Evolutionary conservation across 148 eudicot species (phyloP).

Genomic region (Nepenthes gracilis): DNA sequence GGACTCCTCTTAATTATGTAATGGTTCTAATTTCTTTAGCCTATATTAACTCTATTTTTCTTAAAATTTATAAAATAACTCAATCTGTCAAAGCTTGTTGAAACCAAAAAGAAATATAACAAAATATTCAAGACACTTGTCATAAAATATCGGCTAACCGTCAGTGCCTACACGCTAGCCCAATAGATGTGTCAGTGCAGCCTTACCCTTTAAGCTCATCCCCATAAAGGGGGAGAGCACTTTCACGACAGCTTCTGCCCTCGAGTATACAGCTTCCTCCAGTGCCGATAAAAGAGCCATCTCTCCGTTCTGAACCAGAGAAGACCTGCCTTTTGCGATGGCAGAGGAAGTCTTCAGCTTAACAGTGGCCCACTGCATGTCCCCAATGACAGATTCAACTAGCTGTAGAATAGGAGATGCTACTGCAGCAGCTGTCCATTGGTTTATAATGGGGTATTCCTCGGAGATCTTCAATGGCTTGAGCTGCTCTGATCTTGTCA

Average conservation of each 20-base stretch:
- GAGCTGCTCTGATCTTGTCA: slow-evolving; percentile 22
- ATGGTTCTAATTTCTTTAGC: no score
- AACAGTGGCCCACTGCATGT: slow-evolving; percentile 28
- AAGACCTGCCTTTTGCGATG: slow-evolving; percentile 11
- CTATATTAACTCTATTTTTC: no score
- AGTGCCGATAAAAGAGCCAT: slow-evolving; percentile 15
- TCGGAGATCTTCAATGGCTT: slow-evolving; percentile 11
- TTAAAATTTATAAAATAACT: no score
- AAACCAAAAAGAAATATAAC: no score
- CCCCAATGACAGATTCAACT: slow-evolving; percentile 27
- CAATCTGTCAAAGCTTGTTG: no score
- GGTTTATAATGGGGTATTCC: slow-evolving; percentile 25
- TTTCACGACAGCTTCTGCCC: slow-evolving; percentile 38
- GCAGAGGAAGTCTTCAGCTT: slow-evolving; percentile 29
- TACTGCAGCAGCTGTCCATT: slow-evolving; percentile 20
- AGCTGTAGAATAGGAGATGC: slow-evolving; percentile 31
- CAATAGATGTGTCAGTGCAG: not conserved
- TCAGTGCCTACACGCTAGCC: no score
- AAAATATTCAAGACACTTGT: no score
- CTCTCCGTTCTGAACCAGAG: slow-evolving; percentile 15
- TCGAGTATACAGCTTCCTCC: slow-evolving; percentile 32
- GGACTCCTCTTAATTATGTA: no score
- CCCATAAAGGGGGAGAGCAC: slow-evolving; percentile 31
- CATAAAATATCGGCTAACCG: no score
- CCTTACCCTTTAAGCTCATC: slow-evolving; percentile 39